phyloP scores from a whole-genome alignment of 2,329 filamentous ascomycete species.

The Coniella lustricola region DNA sequence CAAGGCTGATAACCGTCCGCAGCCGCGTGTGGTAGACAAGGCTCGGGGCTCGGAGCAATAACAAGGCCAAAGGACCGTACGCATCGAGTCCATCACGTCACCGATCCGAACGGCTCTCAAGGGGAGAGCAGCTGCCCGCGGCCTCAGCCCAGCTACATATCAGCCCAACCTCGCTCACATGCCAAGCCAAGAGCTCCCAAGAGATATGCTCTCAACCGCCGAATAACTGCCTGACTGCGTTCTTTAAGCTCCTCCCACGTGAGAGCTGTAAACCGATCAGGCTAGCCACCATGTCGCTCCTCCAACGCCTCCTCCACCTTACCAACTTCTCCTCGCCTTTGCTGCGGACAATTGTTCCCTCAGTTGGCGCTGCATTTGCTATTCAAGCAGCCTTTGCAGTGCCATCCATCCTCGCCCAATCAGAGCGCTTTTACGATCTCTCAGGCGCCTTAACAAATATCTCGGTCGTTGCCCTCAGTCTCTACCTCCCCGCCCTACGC shows the following conservation, averaged over 20 bases:
- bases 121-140: background rate
- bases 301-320: slow-evolving; percentile 44
- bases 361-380: slow-evolving; percentile 54
- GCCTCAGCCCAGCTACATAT: too few relatives aligned
- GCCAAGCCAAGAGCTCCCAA: too few relatives aligned
- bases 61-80: background rate
- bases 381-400: slow-evolving; percentile 56
- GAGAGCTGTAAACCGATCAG: too few relatives aligned
- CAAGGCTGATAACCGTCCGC: too few relatives aligned
- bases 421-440: slow-evolving; percentile 62
- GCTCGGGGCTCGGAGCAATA: background rate
- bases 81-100: background rate
- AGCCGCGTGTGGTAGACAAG: too few relatives aligned
- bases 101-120: too few relatives aligned
- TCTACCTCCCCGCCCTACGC: slow-evolving; percentile 54
- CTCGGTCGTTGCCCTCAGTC: slow-evolving; percentile 53
- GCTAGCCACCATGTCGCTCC: slow-evolving; percentile 25
- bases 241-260: too few relatives aligned
- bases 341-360: slow-evolving; percentile 54
- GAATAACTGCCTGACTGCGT: background rate
- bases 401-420: slow-evolving; percentile 52
- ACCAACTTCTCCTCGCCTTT: slow-evolving; percentile 58
- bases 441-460: slow-evolving; percentile 61
- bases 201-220: background rate
- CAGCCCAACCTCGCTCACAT: too few relatives aligned